Evolutionary conservation across 1,284 basidiomycete genomes (phyloP).

Genomic region (Gomphus bonarii): DNA sequence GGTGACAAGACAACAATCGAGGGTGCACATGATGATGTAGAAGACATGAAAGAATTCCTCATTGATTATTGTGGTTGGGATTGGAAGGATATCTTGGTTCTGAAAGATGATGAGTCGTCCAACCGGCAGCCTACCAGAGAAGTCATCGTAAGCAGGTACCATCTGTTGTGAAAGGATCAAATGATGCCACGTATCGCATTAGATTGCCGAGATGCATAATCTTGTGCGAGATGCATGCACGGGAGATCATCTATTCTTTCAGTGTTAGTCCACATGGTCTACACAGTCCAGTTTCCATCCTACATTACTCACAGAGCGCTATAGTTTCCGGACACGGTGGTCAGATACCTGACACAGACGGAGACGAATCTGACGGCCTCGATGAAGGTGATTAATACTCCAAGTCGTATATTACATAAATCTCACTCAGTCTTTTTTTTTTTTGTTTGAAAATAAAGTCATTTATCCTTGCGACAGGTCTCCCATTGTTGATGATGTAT

Average conservation of each 20-base stretch:
- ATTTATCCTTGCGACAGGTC: not conserved
- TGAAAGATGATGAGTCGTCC: not conserved
- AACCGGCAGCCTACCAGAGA: not conserved
- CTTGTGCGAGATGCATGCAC: not conserved
- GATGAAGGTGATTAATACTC: conserved; percentile 1
- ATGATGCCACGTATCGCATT: too few relatives aligned
- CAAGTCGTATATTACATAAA: not conserved
- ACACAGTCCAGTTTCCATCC: too few relatives aligned
- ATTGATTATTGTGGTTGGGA: not conserved
- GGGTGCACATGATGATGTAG: conserved; percentile 2
- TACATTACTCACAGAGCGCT: not conserved
- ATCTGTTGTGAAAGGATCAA: not conserved
- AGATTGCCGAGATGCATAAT: not conserved
- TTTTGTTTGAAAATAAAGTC: not conserved
- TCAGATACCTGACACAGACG: conserved; percentile 1
- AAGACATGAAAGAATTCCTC: not conserved
- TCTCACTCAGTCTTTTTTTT: not conserved
- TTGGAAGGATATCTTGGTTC: not conserved
- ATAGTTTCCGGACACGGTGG: conserved; percentile 5
- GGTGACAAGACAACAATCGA: not conserved
- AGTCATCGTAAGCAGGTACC: not conserved
- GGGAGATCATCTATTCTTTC: not conserved
- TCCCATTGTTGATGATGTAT: not conserved
- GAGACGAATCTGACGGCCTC: conserved; percentile 4
- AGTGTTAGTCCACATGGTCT: not conserved